Evolutionary conservation across 2,329 filamentous ascomycete species (phyloP), one percentile per base, ranked within the genome.

Genomic region (Claviceps lovelessii): DNA sequence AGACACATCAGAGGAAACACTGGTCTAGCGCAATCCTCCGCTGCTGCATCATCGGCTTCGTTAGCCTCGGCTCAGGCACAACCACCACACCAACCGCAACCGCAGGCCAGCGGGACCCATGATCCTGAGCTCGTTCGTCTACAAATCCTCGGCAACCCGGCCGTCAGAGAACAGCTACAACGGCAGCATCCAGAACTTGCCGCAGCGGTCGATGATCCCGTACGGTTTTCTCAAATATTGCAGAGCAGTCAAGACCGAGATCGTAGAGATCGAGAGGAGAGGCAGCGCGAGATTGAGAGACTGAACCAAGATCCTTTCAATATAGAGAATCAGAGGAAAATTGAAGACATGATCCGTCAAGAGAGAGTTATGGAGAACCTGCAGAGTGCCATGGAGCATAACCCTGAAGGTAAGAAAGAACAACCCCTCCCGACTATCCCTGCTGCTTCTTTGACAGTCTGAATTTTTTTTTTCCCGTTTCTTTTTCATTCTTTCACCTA

Each of bases 281-380:
- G 91, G 57, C 83, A 90, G 67, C 83, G 87, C 53, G 84, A 91
- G 67, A 90, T 96, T 62, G 84, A 84, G 58, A 78, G 86, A 64
- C 76, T 97, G 58, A 96, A 97, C 67, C 86, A 90, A 10, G 93
- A 98, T 64, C 90, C 91, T 0, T 96, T 97, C 72, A 91, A 98
- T 66, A 74, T 89, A 31, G 90, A 96, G 60, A 88, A 90, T 9
- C 93, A 98, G 71, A 79, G 79, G 49, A 88, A 85, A 72, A 98
- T 98, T 58, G 91, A 93, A 66, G 93, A 98, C 72, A 94, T 97
- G 71, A 98, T 98, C 65, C 84, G 93, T 54, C 88, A 96, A 70
- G 88, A 97, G 71, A 79, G 85, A 17, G 91, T 98, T 49, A 90
- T 91, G 70, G 90, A 96, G 72, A 98, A 98, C 65, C 71, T 97